These are phyloP conservation scores for Panaeolus papilionaceus DNA, from an alignment of 768 basidiomycete species.

Conservation along the genomic window DNA sequence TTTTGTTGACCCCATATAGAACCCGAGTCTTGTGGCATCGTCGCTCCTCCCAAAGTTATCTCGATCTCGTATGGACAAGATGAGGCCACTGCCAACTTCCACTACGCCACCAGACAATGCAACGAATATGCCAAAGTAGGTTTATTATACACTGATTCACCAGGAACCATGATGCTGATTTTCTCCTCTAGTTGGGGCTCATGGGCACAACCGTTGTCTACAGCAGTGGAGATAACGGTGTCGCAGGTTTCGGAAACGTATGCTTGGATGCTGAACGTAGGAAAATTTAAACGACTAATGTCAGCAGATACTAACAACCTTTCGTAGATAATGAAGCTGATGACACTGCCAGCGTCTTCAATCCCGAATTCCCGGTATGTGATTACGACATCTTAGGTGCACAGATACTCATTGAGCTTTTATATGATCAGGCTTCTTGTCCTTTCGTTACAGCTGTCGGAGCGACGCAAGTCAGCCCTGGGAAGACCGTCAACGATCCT, in stretches of 20 bases:
- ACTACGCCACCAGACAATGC: slow-evolving; percentile 43
- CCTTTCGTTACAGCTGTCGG: slow-evolving; percentile 62
- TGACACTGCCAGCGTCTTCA: slow-evolving; percentile 42
- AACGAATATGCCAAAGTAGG: slow-evolving; percentile 38
- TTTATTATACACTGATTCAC: background rate
- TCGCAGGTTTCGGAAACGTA: slow-evolving; percentile 39
- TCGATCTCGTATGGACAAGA: slow-evolving; percentile 44
- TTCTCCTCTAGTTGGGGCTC: slow-evolving; percentile 35
- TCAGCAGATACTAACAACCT: background rate
- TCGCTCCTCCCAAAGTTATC: slow-evolving; percentile 41
- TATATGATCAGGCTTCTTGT: slow-evolving; percentile 41
- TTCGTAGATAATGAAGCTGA: slow-evolving; percentile 30
- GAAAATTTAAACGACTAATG: background rate
- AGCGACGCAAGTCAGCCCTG: slow-evolving; percentile 53
- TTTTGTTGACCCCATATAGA: slow-evolving; percentile 25
- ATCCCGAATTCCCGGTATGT: slow-evolving; percentile 25
- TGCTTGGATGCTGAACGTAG: slow-evolving; percentile 51
- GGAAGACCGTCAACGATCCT: slow-evolving; percentile 48
- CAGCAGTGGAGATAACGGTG: slow-evolving; percentile 43
- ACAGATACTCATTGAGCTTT: background rate
- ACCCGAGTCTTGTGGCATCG: slow-evolving; percentile 43
- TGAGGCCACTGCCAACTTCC: slow-evolving; percentile 36
- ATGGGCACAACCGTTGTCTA: slow-evolving; percentile 45
- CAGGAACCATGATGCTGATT: background rate
- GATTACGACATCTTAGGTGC: background rate